A percentile compares a stretch with the other conserved stretches of the same genome.
These are phyloP conservation scores for Neurospora sublineolata DNA, from an alignment of 495 filamentous ascomycete species.

Conservation along the genomic window DNA sequence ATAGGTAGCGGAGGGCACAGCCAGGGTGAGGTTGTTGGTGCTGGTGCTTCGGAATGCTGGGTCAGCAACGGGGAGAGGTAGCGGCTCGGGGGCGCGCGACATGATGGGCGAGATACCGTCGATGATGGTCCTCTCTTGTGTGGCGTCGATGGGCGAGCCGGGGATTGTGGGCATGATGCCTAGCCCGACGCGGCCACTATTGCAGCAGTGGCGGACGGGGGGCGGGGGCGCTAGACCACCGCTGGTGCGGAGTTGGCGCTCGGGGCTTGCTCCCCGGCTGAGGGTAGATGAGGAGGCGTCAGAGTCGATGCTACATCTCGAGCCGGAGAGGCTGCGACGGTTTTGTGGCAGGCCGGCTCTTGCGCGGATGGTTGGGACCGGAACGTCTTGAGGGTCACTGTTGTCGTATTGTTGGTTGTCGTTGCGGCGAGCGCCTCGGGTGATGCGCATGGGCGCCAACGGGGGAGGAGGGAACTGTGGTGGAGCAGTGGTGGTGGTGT, in stretches of 20 bases:
- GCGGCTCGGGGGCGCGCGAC: conserved; percentile 3
- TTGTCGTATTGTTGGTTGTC: background rate
- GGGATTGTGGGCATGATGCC: conserved; percentile 11
- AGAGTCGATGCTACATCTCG: conserved; percentile 12
- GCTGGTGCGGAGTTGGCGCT: background rate
- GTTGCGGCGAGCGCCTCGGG: background rate
- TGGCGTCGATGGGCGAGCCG: conserved; percentile 11
- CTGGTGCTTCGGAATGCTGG: background rate
- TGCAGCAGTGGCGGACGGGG: background rate
- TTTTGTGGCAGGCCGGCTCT: conserved; percentile 2
- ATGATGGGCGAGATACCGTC: conserved; percentile 17
- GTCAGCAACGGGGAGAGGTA: background rate
- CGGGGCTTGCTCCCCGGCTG: conserved; percentile 2
- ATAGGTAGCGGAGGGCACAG: background rate
- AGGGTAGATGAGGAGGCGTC: conserved; percentile 8
- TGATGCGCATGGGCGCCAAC: conserved; percentile 18
- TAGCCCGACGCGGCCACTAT: background rate
- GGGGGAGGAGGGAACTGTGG: conserved; percentile 20
- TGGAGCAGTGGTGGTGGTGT: conserved; percentile 1
- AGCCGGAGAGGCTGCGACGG: background rate
- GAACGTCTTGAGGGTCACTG: background rate
- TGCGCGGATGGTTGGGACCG: conserved; percentile 1
- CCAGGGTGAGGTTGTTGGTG: background rate
- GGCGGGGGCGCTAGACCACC: background rate
- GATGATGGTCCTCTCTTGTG: background rate